Evolutionary conservation across 2,329 filamentous ascomycete species (phyloP), one percentile per base, ranked within the genome.

Genomic region (Penicillium paneum): DNA sequence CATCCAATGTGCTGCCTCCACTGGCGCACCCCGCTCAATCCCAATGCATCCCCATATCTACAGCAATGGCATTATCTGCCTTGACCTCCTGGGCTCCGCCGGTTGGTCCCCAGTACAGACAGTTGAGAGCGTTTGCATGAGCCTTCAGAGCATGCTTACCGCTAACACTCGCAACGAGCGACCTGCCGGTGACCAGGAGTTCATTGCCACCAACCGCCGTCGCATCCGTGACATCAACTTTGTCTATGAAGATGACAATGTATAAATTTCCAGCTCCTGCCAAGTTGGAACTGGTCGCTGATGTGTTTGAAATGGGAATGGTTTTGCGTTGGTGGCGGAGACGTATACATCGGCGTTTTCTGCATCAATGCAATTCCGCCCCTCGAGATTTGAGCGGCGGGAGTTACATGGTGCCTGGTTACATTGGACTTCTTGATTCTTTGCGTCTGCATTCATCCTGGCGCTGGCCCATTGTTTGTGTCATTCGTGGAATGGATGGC

Each of bases 41-140:
- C 94, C 94, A 1, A 92, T 96, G 72, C 94, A 99, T 68, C 94
- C 94, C 3, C 94, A 99, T 77, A 90, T 99, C 74, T 99, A 99
- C 78, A 94, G 89, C 65, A 99, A 99, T 74, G 94, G 94, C 65
- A 96, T 97, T 73, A 99, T 99, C 70, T 99, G 94, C 68, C 87
- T 99, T 45, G 94, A 99, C 66, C 83, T 99, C 1, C 85, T 99
- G 8, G 91, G 91, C 49, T 80, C 83, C 10, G 87, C 91, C 60
- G 94, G 94, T 53, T 99, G 94, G 94, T 94, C 89, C 44, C 94
- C 94, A 0, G 93, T 99, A 0, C 94, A 99, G 71, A 97, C 93
- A 55, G 94, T 97, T 8, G 93, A 97, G 78, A 96, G 89, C 67
- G 87, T 99, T 26, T 97, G 91, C 78, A 94, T 99, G 84, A 96